These are phyloP conservation scores for Xylariaceae sp. DNA, from an alignment of 2,329 filamentous ascomycete species.

Conservation along the genomic window DNA sequence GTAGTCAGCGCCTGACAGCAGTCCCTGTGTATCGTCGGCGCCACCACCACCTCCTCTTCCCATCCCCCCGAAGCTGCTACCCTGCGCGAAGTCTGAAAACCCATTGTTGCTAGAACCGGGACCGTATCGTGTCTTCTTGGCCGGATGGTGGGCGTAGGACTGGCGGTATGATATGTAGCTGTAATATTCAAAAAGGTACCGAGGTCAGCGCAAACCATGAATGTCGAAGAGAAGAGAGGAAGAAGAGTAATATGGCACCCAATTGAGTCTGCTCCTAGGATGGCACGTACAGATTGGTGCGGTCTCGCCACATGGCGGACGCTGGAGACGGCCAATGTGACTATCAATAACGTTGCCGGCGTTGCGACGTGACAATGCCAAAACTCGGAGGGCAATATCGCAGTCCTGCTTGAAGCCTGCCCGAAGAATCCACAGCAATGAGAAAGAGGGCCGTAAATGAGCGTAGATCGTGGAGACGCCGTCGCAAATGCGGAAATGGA, in stretches of 20 bases:
- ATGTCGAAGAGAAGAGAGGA: neutral
- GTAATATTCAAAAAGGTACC: constrained; percentile 29
- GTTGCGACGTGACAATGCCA: constrained; percentile 7
- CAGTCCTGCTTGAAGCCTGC: neutral
- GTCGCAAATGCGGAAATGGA: constrained; percentile 3
- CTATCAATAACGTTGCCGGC: constrained; percentile 19
- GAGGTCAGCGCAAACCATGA: constrained; percentile 9
- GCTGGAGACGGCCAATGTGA: constrained; percentile 31
- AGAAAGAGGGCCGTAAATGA: neutral
- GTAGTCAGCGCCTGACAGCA: constrained; percentile 75
- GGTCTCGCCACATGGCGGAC: constrained; percentile 95
- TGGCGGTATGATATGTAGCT: constrained; percentile 99
- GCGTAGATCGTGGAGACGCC: constrained; percentile 11
- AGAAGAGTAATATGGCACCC: neutral
- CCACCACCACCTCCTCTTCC: constrained; percentile 35
- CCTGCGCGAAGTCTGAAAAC: constrained; percentile 56
- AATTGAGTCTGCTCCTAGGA: neutral
- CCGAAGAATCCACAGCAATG: neutral
- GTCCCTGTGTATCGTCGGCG: constrained; percentile 60
- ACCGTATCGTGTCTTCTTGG: constrained; percentile 71
- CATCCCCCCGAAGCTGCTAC: constrained; percentile 44
- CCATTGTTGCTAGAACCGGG: constrained; percentile 48
- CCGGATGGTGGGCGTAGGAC: constrained; percentile 92
- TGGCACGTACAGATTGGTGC: constrained; percentile 84
- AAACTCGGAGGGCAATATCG: neutral